Base-by-base conservation (phyloP, 306 rosid genomes). In the Corylus americana region DNA sequence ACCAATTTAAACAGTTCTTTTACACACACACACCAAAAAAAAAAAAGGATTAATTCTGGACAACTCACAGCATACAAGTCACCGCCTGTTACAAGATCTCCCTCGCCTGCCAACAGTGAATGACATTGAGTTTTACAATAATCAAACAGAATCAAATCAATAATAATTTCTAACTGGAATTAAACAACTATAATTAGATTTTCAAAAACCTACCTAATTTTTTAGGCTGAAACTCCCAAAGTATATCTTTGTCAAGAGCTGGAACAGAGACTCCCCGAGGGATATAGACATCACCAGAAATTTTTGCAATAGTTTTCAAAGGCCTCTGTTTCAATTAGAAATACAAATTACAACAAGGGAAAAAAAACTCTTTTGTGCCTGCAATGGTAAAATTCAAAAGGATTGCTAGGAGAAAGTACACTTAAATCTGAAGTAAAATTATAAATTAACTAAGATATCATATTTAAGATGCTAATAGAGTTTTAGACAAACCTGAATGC, bases 251-350 rank as follows among this genome's bases (percentile, higher is more conserved):
- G 92, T 96, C 99, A 44, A 96, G 99, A 71, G 98, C 94, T 8
- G 99, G 98, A 62, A 96, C 99, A 80, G 99, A 82, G 45, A 96
- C 97, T 76, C 98, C 99, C 78, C 99, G 98, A 1, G 98, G 99
- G 81, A 96, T 96, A 82, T 96, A 96, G 82, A 96, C 99, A 89
- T 96, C 99, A 55, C 97, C 99, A 11, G 96, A 96, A 85, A 35
- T 87, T 88, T 84, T 96, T 45, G 98, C 98, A 81, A 96, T 96
- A 77, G 99, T 96, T 90, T 96, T 96, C 90, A 96, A 78, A 55
- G 99, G 99, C 91, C 99, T 90, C 99, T 96, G 86, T 29, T 45
- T 61, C 67, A 45, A 78, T 22, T 11, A 69, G 20, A 53, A 53
- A 64, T 25, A 77, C 45, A 68, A 39, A 70, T 5, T 67, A 42